Evolutionary conservation across 208 protist genomes (phyloP).

Genomic region (Crithidia thermophila): DNA sequence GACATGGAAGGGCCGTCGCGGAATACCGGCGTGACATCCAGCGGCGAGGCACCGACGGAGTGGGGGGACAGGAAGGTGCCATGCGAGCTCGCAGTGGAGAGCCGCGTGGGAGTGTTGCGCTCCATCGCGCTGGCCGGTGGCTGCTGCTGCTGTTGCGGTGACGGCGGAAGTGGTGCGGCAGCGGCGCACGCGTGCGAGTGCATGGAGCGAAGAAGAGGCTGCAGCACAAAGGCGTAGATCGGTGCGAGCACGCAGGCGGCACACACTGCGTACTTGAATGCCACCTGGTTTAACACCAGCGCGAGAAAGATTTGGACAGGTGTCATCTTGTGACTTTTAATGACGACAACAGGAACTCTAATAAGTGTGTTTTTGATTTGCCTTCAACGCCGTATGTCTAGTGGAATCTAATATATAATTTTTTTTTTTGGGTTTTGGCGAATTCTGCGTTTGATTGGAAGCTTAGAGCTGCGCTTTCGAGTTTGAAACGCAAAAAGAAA

Average conservation of each 20-base stretch:
- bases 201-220: conserved; percentile 34
- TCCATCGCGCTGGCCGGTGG: neutral
- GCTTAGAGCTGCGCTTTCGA: too few relatives aligned
- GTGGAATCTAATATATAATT: too few relatives aligned
- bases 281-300: conserved; percentile 19
- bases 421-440: too few relatives aligned
- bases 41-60: conserved; percentile 15
- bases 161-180: neutral
- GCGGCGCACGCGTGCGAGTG: neutral
- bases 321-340: neutral
- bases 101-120: conserved; percentile 9
- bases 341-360: neutral
- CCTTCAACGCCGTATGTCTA: too few relatives aligned
- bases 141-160: neutral
- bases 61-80: conserved; percentile 22
- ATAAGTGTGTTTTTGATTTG: neutral
- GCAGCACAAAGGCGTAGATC: conserved; percentile 58
- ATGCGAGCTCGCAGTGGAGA: conserved; percentile 13
- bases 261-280: conserved; percentile 27
- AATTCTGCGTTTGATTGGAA: too few relatives aligned
- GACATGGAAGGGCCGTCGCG: neutral
- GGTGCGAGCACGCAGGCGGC: conserved; percentile 49
- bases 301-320: neutral
- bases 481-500: conserved; percentile 10
- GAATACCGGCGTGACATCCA: conserved; percentile 14